Evolutionary conservation across 805 yeast species (phyloP), one percentile per base, ranked within the genome.

Genomic region (Scheffersomyces spartinae): DNA sequence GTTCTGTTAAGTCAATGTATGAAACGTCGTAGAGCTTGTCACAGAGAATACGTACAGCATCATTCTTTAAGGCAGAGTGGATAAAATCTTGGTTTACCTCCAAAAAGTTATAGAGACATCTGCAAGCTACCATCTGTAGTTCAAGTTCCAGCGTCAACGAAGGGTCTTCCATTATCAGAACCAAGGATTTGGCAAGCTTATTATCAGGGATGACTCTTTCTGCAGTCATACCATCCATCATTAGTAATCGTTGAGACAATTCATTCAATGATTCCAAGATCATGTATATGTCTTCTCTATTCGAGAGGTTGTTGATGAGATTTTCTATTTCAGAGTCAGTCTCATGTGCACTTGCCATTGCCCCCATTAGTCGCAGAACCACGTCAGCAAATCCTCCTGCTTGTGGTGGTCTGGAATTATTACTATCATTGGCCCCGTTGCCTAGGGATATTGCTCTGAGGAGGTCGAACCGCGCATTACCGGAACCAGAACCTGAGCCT

Each of bases 1-100:
- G 95, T 44, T 88, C 98, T 0, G 95, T 94, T 27, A 88, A 58
- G 45, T 88, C 98, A 27, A 88, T 86, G 43, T 71, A 86, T 28
- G 74, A 72, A 10, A 88, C 76, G 34, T 83, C 93, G 30, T 69
- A 42, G 18, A 91, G 49, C 33, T 79, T 80, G 5, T 61, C 55
- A 36, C 78, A 70, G 14, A 91, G 57, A 0, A 70, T 72, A 22
- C 72, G 75, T 6, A 85, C 65, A 1, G 76, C 78, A 20, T 78
- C 77, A 10, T 70, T 70, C 12, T 65, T 57, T 3, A 83, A 74
- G 3, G 83, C 74, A 18, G 64, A 68, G 26, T 66, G 64, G 5
- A 74, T 66, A 23, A 74, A 69, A 23, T 77, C 77, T 9, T 72
- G 71, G 36, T 76, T 67, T 7, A 79, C 77, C 43, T 84, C 95